A percentile compares a stretch with the other conserved stretches of the same genome.
Evolutionary conservation across 257 asterid species (phyloP).

Genomic region (Solanum pimpinellifolium): DNA sequence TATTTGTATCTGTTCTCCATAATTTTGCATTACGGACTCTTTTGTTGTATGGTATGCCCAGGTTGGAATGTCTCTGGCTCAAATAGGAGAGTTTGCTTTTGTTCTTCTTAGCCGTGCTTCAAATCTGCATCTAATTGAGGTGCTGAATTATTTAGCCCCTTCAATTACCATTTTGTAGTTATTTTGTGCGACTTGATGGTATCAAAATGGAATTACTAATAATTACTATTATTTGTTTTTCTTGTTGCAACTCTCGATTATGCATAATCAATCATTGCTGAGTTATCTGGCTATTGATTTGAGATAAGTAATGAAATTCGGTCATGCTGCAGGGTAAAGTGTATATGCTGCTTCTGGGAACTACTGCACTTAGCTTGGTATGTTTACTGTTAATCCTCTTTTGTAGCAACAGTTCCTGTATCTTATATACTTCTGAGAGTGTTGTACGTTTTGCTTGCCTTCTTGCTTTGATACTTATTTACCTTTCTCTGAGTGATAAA

Average conservation of each 20-base stretch:
- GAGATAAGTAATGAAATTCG: background rate
- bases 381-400: constrained; percentile 1
- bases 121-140: constrained; percentile 74
- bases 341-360: constrained; percentile 74
- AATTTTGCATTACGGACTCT: background rate
- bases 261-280: background rate
- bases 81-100: constrained; percentile 86
- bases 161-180: background rate
- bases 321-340: constrained; percentile 48
- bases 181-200: background rate
- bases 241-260: background rate
- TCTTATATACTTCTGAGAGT: background rate
- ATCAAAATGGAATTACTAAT: background rate
- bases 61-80: constrained; percentile 93
- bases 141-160: background rate
- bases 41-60: constrained; percentile 7
- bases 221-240: background rate
- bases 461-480: background rate
- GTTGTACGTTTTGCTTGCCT: background rate
- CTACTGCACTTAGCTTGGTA: constrained; percentile 85
- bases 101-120: constrained; percentile 86
- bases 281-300: background rate
- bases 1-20: background rate
- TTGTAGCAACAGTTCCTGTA: background rate
- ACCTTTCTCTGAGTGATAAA: background rate